These are phyloP conservation scores for Flaveria sonorensis DNA, from an alignment of 129 eudicot species.

Conservation along the genomic window DNA sequence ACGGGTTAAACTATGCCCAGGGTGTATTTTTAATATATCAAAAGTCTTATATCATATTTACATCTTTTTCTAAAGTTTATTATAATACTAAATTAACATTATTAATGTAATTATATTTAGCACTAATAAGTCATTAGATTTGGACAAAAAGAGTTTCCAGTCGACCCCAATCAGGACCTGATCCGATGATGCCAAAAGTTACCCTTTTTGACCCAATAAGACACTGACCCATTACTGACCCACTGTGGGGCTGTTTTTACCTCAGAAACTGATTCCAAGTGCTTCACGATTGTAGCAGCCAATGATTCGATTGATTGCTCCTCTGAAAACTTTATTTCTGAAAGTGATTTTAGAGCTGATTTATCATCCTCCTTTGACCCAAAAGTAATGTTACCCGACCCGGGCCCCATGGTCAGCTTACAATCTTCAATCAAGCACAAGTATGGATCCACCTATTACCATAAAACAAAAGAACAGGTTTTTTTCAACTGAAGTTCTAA, in stretches of 20 bases:
- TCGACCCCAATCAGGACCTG: background rate
- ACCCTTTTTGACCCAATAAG: background rate
- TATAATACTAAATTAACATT: background rate
- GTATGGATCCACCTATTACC: constrained; percentile 76
- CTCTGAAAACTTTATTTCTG: constrained; percentile 54
- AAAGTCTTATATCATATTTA: background rate
- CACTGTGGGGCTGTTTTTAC: constrained; percentile 37
- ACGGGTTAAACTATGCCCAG: background rate
- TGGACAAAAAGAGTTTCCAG: background rate
- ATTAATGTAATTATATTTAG: background rate
- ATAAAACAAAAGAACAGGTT: constrained; percentile 14
- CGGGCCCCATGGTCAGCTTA: constrained; percentile 58
- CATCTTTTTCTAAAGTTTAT: background rate
- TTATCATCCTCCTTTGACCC: constrained; percentile 91
- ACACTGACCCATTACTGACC: background rate
- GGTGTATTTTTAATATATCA: background rate
- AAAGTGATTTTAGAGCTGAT: constrained; percentile 61
- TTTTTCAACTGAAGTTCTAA: background rate
- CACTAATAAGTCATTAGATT: background rate
- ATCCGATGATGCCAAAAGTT: background rate
- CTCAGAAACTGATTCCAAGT: constrained; percentile 56
- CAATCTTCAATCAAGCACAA: constrained; percentile 69
- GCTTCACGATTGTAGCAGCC: constrained; percentile 55
- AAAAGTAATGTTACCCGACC: constrained; percentile 39
- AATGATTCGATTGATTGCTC: constrained; percentile 69